Evolutionary conservation across 2,329 filamentous ascomycete species (phyloP).

Genomic region (Talaromyces islandicus): DNA sequence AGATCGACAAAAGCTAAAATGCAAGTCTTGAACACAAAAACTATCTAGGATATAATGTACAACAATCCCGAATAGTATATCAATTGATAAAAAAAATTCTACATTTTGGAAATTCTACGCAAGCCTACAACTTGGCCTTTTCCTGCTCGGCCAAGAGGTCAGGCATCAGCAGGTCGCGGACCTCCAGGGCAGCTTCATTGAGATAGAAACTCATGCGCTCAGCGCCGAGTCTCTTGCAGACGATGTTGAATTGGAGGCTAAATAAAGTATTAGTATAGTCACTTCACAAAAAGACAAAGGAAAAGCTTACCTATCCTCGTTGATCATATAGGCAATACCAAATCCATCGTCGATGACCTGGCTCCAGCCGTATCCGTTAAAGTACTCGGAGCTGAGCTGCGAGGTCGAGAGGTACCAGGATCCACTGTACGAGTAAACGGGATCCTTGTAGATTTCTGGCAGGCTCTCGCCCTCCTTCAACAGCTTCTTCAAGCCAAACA

Average conservation of each 20-base stretch:
- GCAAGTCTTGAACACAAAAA: neutral
- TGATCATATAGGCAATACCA: constrained; percentile 99
- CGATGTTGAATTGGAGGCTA: constrained; percentile 96
- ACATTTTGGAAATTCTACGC: neutral
- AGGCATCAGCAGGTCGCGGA: constrained; percentile 78
- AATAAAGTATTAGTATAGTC: neutral
- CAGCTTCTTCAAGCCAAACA: constrained; percentile 95
- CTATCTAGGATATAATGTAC: neutral
- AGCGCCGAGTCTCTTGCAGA: constrained; percentile 85
- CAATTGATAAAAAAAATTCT: neutral
- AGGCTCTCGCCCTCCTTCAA: constrained; percentile 73
- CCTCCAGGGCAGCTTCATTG: constrained; percentile 85
- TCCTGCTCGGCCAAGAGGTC: constrained; percentile 61
- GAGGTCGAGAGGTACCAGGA: constrained; percentile 87
- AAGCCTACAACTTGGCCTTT: constrained; percentile 76
- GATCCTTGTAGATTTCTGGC: constrained; percentile 79
- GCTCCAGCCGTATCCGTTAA: constrained; percentile 98
- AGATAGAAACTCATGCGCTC: constrained; percentile 94
- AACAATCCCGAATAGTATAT: neutral
- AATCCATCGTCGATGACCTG: constrained; percentile 95
- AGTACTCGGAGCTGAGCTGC: constrained; percentile 92
- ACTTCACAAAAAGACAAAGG: neutral
- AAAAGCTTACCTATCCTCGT: constrained; percentile 74
- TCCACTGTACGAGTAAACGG: constrained; percentile 73
- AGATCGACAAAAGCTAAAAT: neutral